Evolutionary conservation across 1,284 basidiomycete species (phyloP).

Genomic region (Marasmius tenuissimus): DNA sequence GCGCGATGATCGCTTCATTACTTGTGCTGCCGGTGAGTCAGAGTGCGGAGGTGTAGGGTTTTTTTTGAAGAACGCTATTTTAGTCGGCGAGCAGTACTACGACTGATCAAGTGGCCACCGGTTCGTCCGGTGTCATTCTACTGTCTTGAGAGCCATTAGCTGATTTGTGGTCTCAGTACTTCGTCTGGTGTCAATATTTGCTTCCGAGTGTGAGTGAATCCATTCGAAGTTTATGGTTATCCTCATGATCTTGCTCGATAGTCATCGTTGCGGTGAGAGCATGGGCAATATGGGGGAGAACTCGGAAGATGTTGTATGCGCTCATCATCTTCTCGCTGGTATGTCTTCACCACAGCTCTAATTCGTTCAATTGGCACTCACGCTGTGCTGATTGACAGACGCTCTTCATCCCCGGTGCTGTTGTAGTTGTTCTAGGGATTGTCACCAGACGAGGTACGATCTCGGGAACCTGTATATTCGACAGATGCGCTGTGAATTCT

Average conservation of each 20-base stretch:
- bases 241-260: background rate
- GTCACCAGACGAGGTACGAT: constrained; percentile 7
- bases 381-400: background rate
- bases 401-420: constrained; percentile 8
- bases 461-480: background rate
- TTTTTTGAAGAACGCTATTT: background rate
- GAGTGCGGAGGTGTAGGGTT: background rate
- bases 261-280: constrained; percentile 17
- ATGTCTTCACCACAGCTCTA: background rate
- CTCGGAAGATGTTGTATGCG: constrained; percentile 6
- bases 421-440: constrained; percentile 10
- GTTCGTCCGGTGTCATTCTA: background rate
- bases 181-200: constrained; percentile 16
- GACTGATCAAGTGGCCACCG: constrained; percentile 14
- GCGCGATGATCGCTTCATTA: constrained; percentile 15
- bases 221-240: background rate
- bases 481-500: background rate
- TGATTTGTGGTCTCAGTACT: constrained; percentile 9
- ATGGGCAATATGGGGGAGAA: constrained; percentile 19
- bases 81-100: background rate
- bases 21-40: constrained; percentile 11
- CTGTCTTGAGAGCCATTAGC: background rate
- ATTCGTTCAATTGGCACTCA: background rate
- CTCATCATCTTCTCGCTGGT: constrained; percentile 9
- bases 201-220: constrained; percentile 17